These are phyloP conservation scores for Corynascus novoguineensis DNA, from an alignment of 495 filamentous ascomycete genomes.

Conservation along the genomic window DNA sequence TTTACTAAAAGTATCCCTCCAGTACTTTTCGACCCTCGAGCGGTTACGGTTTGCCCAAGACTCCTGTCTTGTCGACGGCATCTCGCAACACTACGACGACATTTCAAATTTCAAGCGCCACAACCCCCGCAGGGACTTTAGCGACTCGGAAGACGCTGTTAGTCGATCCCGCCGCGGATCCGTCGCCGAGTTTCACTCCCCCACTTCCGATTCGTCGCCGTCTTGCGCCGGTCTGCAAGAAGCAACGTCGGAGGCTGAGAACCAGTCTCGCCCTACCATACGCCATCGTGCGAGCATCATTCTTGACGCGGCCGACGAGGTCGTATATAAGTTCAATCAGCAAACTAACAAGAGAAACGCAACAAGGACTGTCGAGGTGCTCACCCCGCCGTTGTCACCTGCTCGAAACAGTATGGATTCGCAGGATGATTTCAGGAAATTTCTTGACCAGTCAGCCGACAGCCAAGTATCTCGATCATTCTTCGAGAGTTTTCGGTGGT, in stretches of 20 bases:
- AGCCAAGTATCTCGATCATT: constrained; percentile 38
- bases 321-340: constrained; percentile 49
- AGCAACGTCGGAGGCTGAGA: constrained; percentile 55
- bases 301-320: constrained; percentile 67
- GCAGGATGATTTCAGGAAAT: constrained; percentile 24
- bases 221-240: constrained; percentile 68
- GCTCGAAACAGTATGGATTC: constrained; percentile 33
- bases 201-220: constrained; percentile 54
- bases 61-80: constrained; percentile 32
- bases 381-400: constrained; percentile 26
- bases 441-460: constrained; percentile 39
- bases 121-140: constrained; percentile 30
- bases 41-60: constrained; percentile 57
- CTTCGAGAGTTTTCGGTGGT: constrained; percentile 69
- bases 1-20: constrained; percentile 5
- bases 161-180: constrained; percentile 28
- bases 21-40: constrained; percentile 67
- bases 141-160: constrained; percentile 36
- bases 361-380: constrained; percentile 26
- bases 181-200: constrained; percentile 35
- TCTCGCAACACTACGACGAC: constrained; percentile 40
- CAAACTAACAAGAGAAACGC: constrained; percentile 33
- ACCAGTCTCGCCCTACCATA: constrained; percentile 58
- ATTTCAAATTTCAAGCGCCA: constrained; percentile 38
- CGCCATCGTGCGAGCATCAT: constrained; percentile 54